These are phyloP conservation scores for Platanthera zijinensis DNA, from an alignment of 106 monocot species.

Conservation along the genomic window DNA sequence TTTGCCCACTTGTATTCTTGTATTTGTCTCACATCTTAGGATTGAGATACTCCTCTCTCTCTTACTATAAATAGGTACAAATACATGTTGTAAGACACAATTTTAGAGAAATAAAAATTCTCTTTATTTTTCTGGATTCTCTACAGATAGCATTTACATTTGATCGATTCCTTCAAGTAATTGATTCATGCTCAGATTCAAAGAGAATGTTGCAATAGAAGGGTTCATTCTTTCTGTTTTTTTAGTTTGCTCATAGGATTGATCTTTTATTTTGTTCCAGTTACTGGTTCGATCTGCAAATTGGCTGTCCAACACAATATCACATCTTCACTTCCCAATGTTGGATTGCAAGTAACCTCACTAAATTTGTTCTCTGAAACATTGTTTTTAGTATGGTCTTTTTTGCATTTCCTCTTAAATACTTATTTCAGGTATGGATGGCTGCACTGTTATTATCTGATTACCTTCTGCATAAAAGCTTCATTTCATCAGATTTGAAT, in stretches of 20 bases:
- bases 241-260: not conserved
- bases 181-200: not conserved
- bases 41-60: too few species aligned
- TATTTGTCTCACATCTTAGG: too few species aligned
- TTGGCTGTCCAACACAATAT: constrained; percentile 70
- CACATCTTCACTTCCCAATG: constrained; percentile 66
- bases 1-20: too few species aligned
- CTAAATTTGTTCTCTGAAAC: not conserved
- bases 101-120: too few species aligned
- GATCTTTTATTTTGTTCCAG: not conserved
- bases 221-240: not conserved
- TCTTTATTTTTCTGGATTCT: too few species aligned
- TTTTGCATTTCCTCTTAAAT: not conserved
- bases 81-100: too few species aligned
- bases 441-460: constrained; percentile 72
- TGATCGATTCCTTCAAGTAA: not conserved
- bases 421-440: constrained; percentile 70
- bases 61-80: too few species aligned
- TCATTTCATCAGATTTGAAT: constrained; percentile 59
- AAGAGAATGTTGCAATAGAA: not conserved
- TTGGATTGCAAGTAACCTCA: constrained; percentile 78
- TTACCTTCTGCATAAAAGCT: constrained; percentile 59
- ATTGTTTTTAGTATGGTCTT: constrained; percentile 1
- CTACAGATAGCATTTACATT: not conserved
- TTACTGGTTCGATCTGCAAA: constrained; percentile 15